A percentile compares a stretch with the other conserved stretches of the same genome.
Evolutionary conservation across 2,329 filamentous ascomycete species (phyloP).

Genomic region (Alternaria alternata): DNA sequence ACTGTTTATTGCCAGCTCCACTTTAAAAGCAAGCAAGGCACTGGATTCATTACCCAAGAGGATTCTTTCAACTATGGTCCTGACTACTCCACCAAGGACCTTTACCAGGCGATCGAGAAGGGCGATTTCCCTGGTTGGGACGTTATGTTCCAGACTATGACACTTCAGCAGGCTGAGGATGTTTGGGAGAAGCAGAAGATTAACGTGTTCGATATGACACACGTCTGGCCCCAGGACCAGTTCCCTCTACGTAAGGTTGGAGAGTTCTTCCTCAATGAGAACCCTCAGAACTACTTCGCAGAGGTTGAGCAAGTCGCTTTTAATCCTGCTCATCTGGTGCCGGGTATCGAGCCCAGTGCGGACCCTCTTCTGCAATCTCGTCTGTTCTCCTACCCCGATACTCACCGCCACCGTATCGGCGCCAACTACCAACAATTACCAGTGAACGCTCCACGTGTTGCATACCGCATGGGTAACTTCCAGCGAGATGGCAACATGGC

Average conservation of each 20-base stretch:
- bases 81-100: constrained; percentile 62
- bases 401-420: constrained; percentile 65
- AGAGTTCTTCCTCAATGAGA: constrained; percentile 63
- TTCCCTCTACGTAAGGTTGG: constrained; percentile 63
- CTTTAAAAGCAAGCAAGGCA: constrained; percentile 63
- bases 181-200: constrained; percentile 62
- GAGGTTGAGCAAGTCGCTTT: constrained; percentile 76
- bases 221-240: constrained; percentile 62
- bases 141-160: constrained; percentile 61
- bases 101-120: constrained; percentile 61
- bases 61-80: constrained; percentile 61
- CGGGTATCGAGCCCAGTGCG: constrained; percentile 73
- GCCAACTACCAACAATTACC: constrained; percentile 68
- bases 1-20: no score
- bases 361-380: constrained; percentile 75
- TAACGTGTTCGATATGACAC: constrained; percentile 64
- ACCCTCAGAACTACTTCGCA: constrained; percentile 68
- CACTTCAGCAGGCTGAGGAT: constrained; percentile 56
- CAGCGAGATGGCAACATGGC: constrained; percentile 78
- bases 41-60: constrained; percentile 61
- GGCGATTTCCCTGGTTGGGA: constrained; percentile 63
- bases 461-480: constrained; percentile 68
- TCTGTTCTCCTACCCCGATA: constrained; percentile 75
- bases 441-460: constrained; percentile 62
- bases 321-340: constrained; percentile 71